Percentiles rank a stretch among this genome's conserved stretches.
Conservation (phyloP, 176 grass and related monocot species). For the Otatea glauca region DNA sequence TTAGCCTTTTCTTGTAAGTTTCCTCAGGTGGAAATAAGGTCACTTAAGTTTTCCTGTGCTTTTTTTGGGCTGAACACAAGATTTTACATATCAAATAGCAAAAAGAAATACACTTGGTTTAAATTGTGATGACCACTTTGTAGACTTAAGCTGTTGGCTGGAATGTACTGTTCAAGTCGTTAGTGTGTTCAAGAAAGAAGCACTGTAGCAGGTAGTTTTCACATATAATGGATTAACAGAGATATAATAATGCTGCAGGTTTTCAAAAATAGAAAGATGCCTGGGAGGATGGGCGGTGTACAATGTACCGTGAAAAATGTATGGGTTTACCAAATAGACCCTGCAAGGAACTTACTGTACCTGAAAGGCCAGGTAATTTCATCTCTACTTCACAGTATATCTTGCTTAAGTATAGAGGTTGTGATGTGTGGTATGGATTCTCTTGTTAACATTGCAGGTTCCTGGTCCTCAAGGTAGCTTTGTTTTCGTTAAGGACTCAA, state of each 20-base stretch:
- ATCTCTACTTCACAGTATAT: not conserved
- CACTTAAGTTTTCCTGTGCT: not conserved
- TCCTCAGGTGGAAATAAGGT: not conserved
- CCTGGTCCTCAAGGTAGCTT: constrained; percentile 94
- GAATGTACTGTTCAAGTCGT: not conserved
- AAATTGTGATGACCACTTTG: not conserved
- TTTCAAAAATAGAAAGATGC: constrained; percentile 96
- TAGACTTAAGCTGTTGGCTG: constrained; percentile 6
- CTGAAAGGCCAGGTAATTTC: constrained; percentile 86
- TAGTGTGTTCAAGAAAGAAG: constrained; percentile 6
- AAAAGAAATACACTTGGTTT: constrained; percentile 9
- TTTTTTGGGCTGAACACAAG: not conserved
- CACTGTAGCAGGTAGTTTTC: constrained; percentile 18
- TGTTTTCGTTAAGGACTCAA: constrained; percentile 88
- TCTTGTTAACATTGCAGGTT: constrained; percentile 59
- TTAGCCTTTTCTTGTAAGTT: not conserved
- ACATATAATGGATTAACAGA: constrained; percentile 31
- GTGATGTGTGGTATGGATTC: not conserved
- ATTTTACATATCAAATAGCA: not conserved
- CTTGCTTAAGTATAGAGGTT: not conserved
- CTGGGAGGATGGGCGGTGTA: constrained; percentile 92
- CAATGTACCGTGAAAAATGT: constrained; percentile 93
- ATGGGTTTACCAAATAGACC: constrained; percentile 97
- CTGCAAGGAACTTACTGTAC: constrained; percentile 92
- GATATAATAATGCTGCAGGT: constrained; percentile 65